phyloP scores from a whole-genome alignment of 2,329 filamentous ascomycete genomes.

The Cladosporium colombiae region DNA sequence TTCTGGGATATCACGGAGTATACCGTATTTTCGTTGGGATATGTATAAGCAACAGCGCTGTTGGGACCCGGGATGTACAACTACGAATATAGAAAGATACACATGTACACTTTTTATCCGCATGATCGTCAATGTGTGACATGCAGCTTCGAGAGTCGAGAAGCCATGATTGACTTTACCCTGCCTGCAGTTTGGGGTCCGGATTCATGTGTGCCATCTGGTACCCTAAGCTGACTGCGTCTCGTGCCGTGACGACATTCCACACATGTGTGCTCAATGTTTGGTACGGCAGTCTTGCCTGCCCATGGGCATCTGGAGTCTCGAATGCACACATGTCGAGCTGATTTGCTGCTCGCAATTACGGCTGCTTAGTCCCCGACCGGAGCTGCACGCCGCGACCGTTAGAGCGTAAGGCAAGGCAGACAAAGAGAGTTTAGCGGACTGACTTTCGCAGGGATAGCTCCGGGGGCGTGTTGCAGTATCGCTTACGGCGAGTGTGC shows the following conservation, averaged over 20 bases:
- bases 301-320: neutral
- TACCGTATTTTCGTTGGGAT: neutral
- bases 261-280: neutral
- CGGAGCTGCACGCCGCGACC: constrained; percentile 2
- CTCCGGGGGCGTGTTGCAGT: neutral
- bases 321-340: neutral
- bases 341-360: neutral
- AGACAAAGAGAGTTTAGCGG: neutral
- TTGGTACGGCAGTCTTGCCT: neutral
- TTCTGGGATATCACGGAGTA: neutral
- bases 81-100: neutral
- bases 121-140: neutral
- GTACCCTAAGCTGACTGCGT: neutral
- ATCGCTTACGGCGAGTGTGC: neutral
- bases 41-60: constrained; percentile 9
- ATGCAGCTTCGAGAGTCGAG: neutral
- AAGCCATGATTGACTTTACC: neutral
- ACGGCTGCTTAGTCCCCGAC: neutral
- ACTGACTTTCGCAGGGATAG: neutral
- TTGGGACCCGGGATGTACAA: neutral
- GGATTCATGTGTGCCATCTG: neutral
- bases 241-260: neutral
- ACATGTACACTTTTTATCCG: neutral
- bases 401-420: neutral
- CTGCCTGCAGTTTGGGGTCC: neutral